Base-by-base conservation (phyloP, 73 alveolate species). In the Effrenium voratum region DNA sequence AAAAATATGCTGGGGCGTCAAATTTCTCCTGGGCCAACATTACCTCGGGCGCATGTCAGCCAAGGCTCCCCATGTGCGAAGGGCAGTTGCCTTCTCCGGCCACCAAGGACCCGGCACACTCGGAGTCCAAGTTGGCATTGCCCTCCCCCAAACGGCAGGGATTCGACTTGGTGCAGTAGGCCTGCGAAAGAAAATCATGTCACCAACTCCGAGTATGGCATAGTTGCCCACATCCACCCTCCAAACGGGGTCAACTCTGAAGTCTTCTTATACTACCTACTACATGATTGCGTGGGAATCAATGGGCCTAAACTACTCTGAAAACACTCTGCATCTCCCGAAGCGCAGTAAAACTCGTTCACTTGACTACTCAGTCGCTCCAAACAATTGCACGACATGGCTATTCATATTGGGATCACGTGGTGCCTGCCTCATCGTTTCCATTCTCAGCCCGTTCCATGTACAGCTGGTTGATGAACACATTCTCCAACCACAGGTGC, bases 111-210 rank as follows among this genome's bases (percentile, higher is more conserved):
- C 94, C 94, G 5, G 81, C 41, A 44, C 94, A 85, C 81, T 85
- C 81, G 30, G 55, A 28, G 50, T 59, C 80, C 30, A 81, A 85
- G 55, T 85, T 55, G 68, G 49, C 92, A 34, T 59, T 55, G 81
- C 94, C 95, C 55, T 88, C 95, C 45, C 85, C 73, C 55, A 88
- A 50, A 3, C 95, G 75, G 52, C 95, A 88, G 44, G 95, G 95
- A 41, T 88, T 72, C 40, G 95, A 43, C 46, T 26, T 52, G 86
- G 95, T 88, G 95, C 95, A 88, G 41, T 88, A 88, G 60, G 86
- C 86, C 36, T 43, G 55, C 32, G 5, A 6, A 15, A 26, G 40
- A 12, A 8, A 52, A 52, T 19, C 63, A 8, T 52, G 19, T 12
- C 8, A 8, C 63, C 63, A 12, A 52, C 63, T 12, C 26, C 63